A percentile compares a stretch with the other conserved stretches of the same genome.
Conservation (phyloP, 2,329 filamentous ascomycete genomes). For the Exserohilum turcica region DNA sequence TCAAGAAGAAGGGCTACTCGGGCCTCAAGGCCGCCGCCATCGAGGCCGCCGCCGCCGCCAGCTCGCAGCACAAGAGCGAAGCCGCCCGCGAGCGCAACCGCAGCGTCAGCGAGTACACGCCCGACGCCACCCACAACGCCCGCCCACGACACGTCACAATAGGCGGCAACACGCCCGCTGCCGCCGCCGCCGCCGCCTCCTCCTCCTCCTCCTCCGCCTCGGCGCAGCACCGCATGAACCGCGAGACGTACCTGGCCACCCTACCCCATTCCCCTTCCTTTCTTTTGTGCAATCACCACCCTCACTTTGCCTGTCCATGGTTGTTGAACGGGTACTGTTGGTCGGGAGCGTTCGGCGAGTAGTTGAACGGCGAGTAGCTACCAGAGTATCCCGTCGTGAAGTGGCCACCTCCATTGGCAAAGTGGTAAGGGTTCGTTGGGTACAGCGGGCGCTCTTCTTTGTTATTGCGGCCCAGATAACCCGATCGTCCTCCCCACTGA, state of each 20-base stretch:
- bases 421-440: constrained; percentile 31
- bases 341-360: constrained; percentile 20
- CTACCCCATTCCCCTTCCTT: background rate
- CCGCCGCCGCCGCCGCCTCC: constrained; percentile 57
- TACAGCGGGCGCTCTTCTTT: constrained; percentile 31
- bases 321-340: constrained; percentile 25
- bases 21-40: constrained; percentile 50
- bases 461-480: constrained; percentile 23
- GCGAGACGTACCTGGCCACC: constrained; percentile 68
- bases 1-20: constrained; percentile 56
- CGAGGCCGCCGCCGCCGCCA: constrained; percentile 45
- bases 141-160: constrained; percentile 74
- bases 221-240: constrained; percentile 65
- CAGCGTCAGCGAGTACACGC: constrained; percentile 86
- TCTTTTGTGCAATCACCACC: background rate
- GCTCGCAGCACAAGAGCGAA: constrained; percentile 41
- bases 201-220: too few relatives aligned
- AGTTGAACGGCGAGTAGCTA: constrained; percentile 23
- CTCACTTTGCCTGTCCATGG: constrained; percentile 22
- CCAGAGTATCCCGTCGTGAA: constrained; percentile 25
- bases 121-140: constrained; percentile 70
- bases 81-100: constrained; percentile 69
- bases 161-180: constrained; percentile 53
- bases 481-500: constrained; percentile 21
- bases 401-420: constrained; percentile 16